Percentiles rank a stretch among this genome's conserved stretches.
phyloP scores from a whole-genome alignment of 805 yeast genomes.

The Jamesozyma piceae region DNA sequence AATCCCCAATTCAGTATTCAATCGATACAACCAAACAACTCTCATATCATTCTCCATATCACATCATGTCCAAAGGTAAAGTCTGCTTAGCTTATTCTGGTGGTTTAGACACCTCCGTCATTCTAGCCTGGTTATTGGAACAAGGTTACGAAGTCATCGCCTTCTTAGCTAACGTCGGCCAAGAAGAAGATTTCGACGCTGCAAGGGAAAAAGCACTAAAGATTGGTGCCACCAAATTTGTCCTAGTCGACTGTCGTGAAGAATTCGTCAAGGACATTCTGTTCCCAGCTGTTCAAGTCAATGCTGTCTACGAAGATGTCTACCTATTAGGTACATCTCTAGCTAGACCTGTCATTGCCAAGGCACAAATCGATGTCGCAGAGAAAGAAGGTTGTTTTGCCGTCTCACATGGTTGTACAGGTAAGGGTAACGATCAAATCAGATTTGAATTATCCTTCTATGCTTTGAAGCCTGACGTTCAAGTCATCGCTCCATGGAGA shows the following conservation, averaged over 20 bases:
- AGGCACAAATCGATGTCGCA: slow-evolving; percentile 96
- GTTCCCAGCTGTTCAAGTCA: slow-evolving; percentile 92
- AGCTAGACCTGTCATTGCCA: slow-evolving; percentile 98
- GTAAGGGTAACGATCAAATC: slow-evolving; percentile 99
- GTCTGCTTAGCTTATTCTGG: slow-evolving; percentile 99
- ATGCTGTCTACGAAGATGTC: slow-evolving; percentile 96
- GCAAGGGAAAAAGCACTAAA: slow-evolving; percentile 93
- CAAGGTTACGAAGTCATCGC: slow-evolving; percentile 97
- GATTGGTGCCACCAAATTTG: slow-evolving; percentile 94
- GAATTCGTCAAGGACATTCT: slow-evolving; percentile 89
- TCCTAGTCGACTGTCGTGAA: slow-evolving; percentile 87
- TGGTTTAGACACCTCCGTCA: slow-evolving; percentile 96
- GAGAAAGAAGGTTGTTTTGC: slow-evolving; percentile 97
- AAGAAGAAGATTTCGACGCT: slow-evolving; percentile 97
- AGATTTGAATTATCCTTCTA: slow-evolving; percentile 95
- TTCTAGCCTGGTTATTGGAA: slow-evolving; percentile 95
- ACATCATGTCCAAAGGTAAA: slow-evolving; percentile 85
- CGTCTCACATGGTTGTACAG: slow-evolving; percentile 98
- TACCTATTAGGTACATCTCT: slow-evolving; percentile 93
- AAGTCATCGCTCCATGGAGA: slow-evolving; percentile 99
- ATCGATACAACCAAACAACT: background rate
- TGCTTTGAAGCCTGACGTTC: slow-evolving; percentile 94
- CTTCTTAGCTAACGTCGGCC: slow-evolving; percentile 97
- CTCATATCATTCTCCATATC: background rate
- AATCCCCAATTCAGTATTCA: too few species aligned